phyloP scores from a whole-genome alignment of 1,284 basidiomycete genomes.

The Cerioporus squamosus region DNA sequence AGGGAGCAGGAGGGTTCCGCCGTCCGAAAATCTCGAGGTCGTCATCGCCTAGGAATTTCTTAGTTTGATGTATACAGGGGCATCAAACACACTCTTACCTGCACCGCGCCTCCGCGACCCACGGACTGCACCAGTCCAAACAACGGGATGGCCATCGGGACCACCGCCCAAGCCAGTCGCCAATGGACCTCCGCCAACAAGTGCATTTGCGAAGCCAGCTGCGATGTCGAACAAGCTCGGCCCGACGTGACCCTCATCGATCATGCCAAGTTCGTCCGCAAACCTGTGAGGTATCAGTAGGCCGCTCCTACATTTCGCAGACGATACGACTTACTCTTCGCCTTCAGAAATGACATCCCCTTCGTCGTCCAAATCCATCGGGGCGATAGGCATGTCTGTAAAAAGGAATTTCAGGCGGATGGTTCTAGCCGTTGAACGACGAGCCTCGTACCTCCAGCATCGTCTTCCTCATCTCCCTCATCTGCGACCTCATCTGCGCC shows the following conservation, averaged over 20 bases:
- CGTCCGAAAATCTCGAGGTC: constrained; percentile 68
- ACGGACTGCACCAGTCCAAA: constrained; percentile 44
- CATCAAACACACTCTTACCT: constrained; percentile 40
- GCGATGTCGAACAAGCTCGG: constrained; percentile 60
- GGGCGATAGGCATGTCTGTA: constrained; percentile 30
- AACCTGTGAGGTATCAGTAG: constrained; percentile 40
- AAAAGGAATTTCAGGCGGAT: background rate
- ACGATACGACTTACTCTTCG: constrained; percentile 56
- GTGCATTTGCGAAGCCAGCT: constrained; percentile 49
- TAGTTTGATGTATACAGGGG: background rate
- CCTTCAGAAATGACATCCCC: constrained; percentile 74
- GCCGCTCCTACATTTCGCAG: background rate
- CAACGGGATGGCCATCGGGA: constrained; percentile 44
- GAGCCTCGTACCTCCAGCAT: constrained; percentile 38
- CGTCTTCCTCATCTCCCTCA: constrained; percentile 49
- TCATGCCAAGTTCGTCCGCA: constrained; percentile 51
- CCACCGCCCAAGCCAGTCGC: constrained; percentile 41
- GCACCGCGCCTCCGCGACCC: constrained; percentile 55
- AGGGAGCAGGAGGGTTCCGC: constrained; percentile 51
- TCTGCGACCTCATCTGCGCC: constrained; percentile 47
- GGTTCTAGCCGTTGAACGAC: background rate
- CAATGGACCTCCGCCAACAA: constrained; percentile 25
- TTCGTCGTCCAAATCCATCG: constrained; percentile 49
- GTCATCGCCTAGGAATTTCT: constrained; percentile 44
- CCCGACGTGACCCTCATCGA: constrained; percentile 42